Evolutionary conservation across 1,284 basidiomycete species (phyloP), one percentile per base, ranked within the genome.

Genomic region (Ceratobasidium sp.): DNA sequence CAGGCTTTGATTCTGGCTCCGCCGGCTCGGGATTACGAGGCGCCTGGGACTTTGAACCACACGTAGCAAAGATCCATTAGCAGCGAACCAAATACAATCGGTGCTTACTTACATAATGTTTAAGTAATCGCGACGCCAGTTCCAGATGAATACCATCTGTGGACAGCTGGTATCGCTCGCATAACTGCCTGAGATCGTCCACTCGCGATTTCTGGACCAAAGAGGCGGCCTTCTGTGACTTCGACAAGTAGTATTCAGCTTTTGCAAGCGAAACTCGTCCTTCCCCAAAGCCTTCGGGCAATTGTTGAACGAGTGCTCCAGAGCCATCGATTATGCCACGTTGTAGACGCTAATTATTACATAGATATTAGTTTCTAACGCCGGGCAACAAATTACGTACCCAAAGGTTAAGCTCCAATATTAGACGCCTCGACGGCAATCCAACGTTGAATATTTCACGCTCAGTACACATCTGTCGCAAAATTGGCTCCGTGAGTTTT

Each of bases 71-170:
- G n/a, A n/a, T n/a, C n/a, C n/a, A n/a, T n/a, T n/a, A n/a, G n/a
- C n/a, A n/a, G n/a, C n/a, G n/a, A n/a, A n/a, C n/a, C n/a, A n/a
- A n/a, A n/a, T n/a, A n/a, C n/a, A n/a, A n/a, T n/a, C n/a, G n/a
- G n/a, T n/a, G n/a, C n/a, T n/a, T n/a, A n/a, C 63, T 46, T 49
- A 66, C 63, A 23, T 66, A 40, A 44, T 66, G 42, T 1, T 49
- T 42, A 26, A 66, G 15, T 3, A 66, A n/a, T 1, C 44, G 40
- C 15, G 33, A 15, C 20, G 42, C 42, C 26, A 66, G 40, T 3
- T n/a, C 39, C 3, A 0, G 44, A 9, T 66, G 18, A 3, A 1
- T 46, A 6, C 42, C 63, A 5, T 6, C 9, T 1, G 13, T 49
- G 26, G 63, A 7, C 2, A 66, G 18, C 3, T 44, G n/a, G 23